Evolutionary conservation across 306 rosid genomes (phyloP).

Genomic region (Acacia acuminata): DNA sequence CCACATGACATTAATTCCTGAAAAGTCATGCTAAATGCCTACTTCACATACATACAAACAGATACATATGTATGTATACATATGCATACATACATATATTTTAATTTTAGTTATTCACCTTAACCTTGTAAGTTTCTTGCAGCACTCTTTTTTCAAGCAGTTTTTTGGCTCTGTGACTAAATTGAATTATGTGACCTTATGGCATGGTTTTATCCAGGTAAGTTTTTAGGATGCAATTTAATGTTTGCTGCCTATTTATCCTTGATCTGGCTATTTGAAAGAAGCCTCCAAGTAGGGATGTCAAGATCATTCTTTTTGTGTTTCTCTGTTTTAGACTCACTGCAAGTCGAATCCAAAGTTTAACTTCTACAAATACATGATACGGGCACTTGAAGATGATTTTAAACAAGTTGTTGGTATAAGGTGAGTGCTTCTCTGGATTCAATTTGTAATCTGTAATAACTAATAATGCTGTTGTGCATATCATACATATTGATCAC

Average conservation of each 20-base stretch:
- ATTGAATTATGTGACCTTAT: conserved; percentile 37
- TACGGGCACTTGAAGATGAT: conserved; percentile 94
- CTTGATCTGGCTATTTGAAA: not conserved
- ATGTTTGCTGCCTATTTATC: conserved; percentile 9
- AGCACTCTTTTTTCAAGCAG: no score
- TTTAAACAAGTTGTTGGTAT: conserved; percentile 87
- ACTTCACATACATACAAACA: no score
- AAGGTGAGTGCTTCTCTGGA: conserved; percentile 52
- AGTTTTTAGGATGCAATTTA: conserved; percentile 23
- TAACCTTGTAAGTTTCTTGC: conserved; percentile 19
- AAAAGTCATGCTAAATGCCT: not conserved
- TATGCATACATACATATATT: no score
- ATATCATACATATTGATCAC: not conserved
- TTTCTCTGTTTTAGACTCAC: conserved; percentile 61
- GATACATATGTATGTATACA: no score
- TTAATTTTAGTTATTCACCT: not conserved
- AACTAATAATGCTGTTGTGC: conserved; percentile 9
- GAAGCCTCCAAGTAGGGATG: not conserved
- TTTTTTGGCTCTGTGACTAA: no score
- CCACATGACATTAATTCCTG: not conserved
- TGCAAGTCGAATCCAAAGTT: conserved; percentile 71
- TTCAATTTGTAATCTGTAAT: not conserved
- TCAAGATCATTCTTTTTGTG: not conserved
- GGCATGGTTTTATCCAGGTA: conserved; percentile 87
- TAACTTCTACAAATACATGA: conserved; percentile 86